Percentiles rank a stretch among this genome's conserved stretches.
These are phyloP conservation scores for Metarhizium guizhouense DNA, from an alignment of 2,329 filamentous ascomycete genomes.

Conservation along the genomic window DNA sequence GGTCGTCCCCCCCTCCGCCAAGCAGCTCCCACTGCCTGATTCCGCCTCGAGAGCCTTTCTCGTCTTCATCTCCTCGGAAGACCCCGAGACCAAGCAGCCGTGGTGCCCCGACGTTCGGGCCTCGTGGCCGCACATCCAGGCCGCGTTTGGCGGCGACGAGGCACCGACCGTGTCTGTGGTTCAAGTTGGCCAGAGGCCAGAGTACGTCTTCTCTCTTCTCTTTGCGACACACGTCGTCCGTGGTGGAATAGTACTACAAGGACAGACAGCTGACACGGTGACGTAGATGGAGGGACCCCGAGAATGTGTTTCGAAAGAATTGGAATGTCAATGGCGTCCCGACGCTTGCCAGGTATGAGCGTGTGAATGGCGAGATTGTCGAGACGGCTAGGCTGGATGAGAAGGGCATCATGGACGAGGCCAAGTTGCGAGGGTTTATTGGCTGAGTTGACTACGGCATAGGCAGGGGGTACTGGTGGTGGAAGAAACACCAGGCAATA, in stretches of 20 bases:
- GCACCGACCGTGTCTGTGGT: conserved; percentile 19
- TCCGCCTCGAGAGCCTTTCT: conserved; percentile 15
- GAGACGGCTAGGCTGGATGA: conserved; percentile 7
- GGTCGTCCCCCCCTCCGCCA: conserved; percentile 1
- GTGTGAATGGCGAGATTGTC: conserved; percentile 17
- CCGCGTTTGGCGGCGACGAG: conserved; percentile 18
- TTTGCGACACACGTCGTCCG: too few species aligned
- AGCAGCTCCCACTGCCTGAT: conserved; percentile 1
- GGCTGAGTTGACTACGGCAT: background rate
- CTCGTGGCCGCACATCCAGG: conserved; percentile 22
- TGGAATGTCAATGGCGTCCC: conserved; percentile 26
- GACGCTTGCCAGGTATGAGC: conserved; percentile 24
- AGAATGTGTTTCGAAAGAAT: conserved; percentile 23
- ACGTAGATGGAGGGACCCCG: conserved; percentile 23
- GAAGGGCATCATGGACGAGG: conserved; percentile 4
- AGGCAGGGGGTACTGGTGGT: background rate
- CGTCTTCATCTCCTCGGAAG: conserved; percentile 26
- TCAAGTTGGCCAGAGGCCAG: conserved; percentile 23
- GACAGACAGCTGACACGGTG: too few species aligned
- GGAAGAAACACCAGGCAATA: too few species aligned
- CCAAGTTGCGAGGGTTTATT: conserved; percentile 2
- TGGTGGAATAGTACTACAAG: too few species aligned
- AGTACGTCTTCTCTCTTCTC: conserved; percentile 17
- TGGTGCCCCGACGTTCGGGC: conserved; percentile 32
- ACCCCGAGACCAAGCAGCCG: conserved; percentile 23